Evolutionary conservation across 2,329 filamentous ascomycete species (phyloP), one percentile per base, ranked within the genome.

Genomic region (Neonectria ditissima): DNA sequence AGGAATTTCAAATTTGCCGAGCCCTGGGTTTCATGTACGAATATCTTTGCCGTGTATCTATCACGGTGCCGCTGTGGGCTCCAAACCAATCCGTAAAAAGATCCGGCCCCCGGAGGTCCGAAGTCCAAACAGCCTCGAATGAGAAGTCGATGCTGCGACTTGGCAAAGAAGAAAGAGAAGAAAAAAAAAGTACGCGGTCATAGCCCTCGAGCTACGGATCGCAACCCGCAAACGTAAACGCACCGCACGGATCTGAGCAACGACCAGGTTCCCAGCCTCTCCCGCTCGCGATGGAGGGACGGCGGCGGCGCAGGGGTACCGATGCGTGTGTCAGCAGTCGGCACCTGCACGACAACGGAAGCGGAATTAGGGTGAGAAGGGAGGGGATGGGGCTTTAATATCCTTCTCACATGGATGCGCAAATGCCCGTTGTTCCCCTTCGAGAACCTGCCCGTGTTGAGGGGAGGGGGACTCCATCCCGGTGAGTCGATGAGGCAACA

Each of bases 331-430:
- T 24, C 30, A 47, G 48, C 56, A 28, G 48, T 44, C 39, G 55
- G 60, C 69, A 66, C 59, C 59, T 65, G 67, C 67, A 71, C 62
- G 62, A 64, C 58, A 22, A 63, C 69, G 43, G 45, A 61, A 62
- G 44, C 20, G 61, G 63, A 66, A 59, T 56, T 48, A 44, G 55
- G 44, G 60, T 55, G 37, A 32, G 52, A 63, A 55, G 58, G 24
- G 37, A 24, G 18, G n/a, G n/a, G n/a, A n/a, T n/a, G n/a, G n/a
- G n/a, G n/a, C n/a, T n/a, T n/a, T n/a, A n/a, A 50, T 55, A n/a
- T 37, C 14, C 14, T 26, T 26, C 34, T 37, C 34, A 37, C 28
- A 51, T 34, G 32, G 34, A 43, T 39, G 41, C 47, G 50, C 48
- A 34, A 43, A 37, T 52, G 18, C 41, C 55, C 11, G 54, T 26